Conservation (phyloP, 768 basidiomycete genomes). For the Calocera cornea region DNA sequence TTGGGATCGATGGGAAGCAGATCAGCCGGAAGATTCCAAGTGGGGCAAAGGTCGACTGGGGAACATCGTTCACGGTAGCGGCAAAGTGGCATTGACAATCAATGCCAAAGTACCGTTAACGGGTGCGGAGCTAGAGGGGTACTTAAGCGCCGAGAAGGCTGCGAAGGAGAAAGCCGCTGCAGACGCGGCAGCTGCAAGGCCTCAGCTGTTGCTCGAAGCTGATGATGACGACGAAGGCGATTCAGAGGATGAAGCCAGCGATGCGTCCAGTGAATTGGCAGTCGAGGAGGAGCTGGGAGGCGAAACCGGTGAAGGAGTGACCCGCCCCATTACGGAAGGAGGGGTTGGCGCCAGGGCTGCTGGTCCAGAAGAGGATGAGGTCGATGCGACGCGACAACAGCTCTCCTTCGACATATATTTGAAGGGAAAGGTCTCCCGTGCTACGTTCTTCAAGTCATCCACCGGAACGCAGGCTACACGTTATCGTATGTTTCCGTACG, state of each 20-base stretch:
- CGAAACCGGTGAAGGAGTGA: constrained; percentile 22
- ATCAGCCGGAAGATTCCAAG: constrained; percentile 64
- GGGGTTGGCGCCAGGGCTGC: constrained; percentile 28
- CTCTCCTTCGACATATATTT: constrained; percentile 93
- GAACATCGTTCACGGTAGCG: constrained; percentile 68
- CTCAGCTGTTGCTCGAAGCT: constrained; percentile 82
- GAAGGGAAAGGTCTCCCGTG: constrained; percentile 83
- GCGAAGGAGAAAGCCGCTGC: constrained; percentile 75
- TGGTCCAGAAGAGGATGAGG: constrained; percentile 35
- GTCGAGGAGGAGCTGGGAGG: constrained; percentile 38
- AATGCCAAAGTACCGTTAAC: constrained; percentile 78
- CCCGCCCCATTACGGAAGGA: neutral
- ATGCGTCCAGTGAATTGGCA: constrained; percentile 49
- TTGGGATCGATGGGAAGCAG: constrained; percentile 74
- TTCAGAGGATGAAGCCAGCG: constrained; percentile 29
- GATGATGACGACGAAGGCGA: constrained; percentile 55
- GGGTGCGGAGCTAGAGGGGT: constrained; percentile 74
- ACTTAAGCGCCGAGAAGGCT: constrained; percentile 58
- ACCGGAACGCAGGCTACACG: constrained; percentile 34
- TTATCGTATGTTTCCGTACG: constrained; percentile 94
- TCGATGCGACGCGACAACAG: constrained; percentile 45
- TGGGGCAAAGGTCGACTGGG: constrained; percentile 90
- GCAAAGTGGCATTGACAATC: constrained; percentile 57
- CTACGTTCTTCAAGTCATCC: constrained; percentile 74
- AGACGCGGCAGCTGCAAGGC: constrained; percentile 71